Evolutionary conservation across 2,329 filamentous ascomycete species (phyloP).

Genomic region (Fusarium sp.): DNA sequence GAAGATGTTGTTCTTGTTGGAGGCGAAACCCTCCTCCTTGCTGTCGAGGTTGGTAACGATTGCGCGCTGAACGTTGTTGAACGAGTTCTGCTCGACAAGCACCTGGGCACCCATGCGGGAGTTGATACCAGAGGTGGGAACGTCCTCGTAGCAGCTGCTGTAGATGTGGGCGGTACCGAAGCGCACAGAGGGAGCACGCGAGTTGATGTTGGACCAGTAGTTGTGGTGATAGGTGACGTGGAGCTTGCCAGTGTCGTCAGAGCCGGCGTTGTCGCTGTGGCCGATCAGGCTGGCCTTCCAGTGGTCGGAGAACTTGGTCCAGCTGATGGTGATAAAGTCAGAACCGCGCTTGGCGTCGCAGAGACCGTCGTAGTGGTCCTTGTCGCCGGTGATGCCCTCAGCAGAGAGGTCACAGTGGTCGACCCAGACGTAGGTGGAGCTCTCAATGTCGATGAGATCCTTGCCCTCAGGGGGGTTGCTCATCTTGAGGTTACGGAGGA

Average conservation of each 20-base stretch:
- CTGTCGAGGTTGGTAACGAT: slow-evolving; percentile 57
- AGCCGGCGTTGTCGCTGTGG: slow-evolving; percentile 62
- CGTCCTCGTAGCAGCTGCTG: slow-evolving; percentile 62
- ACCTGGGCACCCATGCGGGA: slow-evolving; percentile 63
- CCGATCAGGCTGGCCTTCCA: slow-evolving; percentile 71
- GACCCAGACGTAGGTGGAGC: slow-evolving; percentile 62
- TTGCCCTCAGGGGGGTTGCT: slow-evolving; percentile 55
- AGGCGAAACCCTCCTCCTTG: slow-evolving; percentile 55
- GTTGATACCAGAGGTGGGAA: slow-evolving; percentile 61
- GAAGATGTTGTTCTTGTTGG: slow-evolving; percentile 58
- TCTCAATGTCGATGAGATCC: slow-evolving; percentile 58
- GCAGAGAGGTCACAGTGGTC: slow-evolving; percentile 66
- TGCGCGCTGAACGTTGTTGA: slow-evolving; percentile 55
- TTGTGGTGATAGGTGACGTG: slow-evolving; percentile 68
- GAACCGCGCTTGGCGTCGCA: slow-evolving; percentile 67
- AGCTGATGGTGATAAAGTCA: slow-evolving; percentile 60
- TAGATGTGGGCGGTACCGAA: slow-evolving; percentile 70
- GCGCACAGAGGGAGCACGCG: slow-evolving; percentile 58
- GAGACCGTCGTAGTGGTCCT: slow-evolving; percentile 71
- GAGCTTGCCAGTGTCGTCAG: slow-evolving; percentile 65
- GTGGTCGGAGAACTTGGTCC: slow-evolving; percentile 52
- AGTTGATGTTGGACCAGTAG: slow-evolving; percentile 66
- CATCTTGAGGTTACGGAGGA: slow-evolving; percentile 62
- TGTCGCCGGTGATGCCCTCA: slow-evolving; percentile 62
- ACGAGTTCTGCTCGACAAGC: slow-evolving; percentile 62